Evolutionary conservation across 2,329 filamentous ascomycete species (phyloP).

Genomic region (Fusarium devonianum): DNA sequence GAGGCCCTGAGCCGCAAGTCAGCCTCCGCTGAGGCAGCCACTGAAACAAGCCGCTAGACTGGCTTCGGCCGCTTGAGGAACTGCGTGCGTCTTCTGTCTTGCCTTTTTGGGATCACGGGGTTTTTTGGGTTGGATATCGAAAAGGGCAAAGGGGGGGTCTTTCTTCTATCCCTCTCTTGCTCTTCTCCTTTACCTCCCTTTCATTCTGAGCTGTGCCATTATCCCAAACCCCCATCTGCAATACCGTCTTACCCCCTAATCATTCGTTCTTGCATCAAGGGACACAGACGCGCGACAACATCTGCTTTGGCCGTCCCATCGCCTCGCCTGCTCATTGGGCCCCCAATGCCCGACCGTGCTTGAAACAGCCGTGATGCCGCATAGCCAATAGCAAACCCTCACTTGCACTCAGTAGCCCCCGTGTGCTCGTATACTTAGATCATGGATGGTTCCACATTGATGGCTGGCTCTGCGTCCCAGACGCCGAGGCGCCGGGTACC

Average conservation of each 20-base stretch:
- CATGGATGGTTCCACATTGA: conserved; percentile 32
- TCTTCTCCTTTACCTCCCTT: neutral
- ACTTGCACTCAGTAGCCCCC: conserved; percentile 14
- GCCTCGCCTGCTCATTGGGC: conserved; percentile 8
- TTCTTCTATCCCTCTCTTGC: neutral
- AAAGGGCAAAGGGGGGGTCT: neutral
- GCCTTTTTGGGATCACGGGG: conserved; percentile 15
- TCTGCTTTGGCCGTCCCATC: neutral
- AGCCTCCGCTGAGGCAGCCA: conserved; percentile 20
- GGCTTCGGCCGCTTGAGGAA: neutral
- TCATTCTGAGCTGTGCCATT: too few relatives aligned
- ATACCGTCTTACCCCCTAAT: neutral
- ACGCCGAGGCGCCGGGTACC: conserved; percentile 24
- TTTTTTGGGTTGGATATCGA: neutral
- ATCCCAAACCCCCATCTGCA: too few relatives aligned
- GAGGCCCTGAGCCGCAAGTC: conserved; percentile 28
- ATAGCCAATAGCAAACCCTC: conserved; percentile 33
- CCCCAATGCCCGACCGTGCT: conserved; percentile 15
- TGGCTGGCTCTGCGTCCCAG: conserved; percentile 21
- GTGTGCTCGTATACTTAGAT: conserved; percentile 15
- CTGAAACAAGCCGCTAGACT: conserved; percentile 37
- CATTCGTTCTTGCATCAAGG: neutral
- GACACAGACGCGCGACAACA: too few relatives aligned
- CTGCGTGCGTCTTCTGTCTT: conserved; percentile 8
- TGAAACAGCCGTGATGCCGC: conserved; percentile 27